These are phyloP conservation scores for Chrysoporthe austroafricana DNA, from an alignment of 2,329 filamentous ascomycete species.

Conservation along the genomic window DNA sequence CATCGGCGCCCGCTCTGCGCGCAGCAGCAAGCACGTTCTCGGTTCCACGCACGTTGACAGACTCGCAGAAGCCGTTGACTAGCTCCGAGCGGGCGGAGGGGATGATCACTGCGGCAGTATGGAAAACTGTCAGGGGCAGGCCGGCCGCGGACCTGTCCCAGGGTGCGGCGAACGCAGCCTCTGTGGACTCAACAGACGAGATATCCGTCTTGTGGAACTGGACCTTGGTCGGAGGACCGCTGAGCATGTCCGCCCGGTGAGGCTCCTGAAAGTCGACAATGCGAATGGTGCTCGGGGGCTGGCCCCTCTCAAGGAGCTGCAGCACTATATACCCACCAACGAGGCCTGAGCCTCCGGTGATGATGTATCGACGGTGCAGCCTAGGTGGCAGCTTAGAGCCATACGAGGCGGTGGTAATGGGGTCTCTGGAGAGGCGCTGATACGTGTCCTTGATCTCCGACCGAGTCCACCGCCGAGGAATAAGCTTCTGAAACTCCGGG, in stretches of 20 bases:
- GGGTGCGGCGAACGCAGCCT: constrained; percentile 49
- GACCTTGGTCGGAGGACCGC: constrained; percentile 41
- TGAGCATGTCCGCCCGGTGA: constrained; percentile 46
- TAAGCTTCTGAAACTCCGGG: constrained; percentile 33
- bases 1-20: constrained; percentile 44
- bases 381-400: constrained; percentile 38
- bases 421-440: constrained; percentile 35
- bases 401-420: constrained; percentile 35
- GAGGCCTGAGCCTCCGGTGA: constrained; percentile 52
- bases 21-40: constrained; percentile 49
- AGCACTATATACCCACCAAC: constrained; percentile 59
- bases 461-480: constrained; percentile 39
- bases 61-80: constrained; percentile 43
- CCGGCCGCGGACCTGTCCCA: constrained; percentile 48
- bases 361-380: constrained; percentile 41
- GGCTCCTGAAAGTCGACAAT: constrained; percentile 55
- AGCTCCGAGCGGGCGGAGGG: constrained; percentile 46
- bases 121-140: constrained; percentile 59
- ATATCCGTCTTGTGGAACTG: constrained; percentile 55
- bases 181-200: constrained; percentile 47
- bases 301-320: constrained; percentile 57
- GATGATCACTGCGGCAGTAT: constrained; percentile 54
- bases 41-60: constrained; percentile 53
- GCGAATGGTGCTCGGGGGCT: constrained; percentile 54
- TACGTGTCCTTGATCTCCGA: constrained; percentile 38